Evolutionary conservation across 2,329 filamentous ascomycete genomes (phyloP).

Genomic region (Trichoderma endophyticum): DNA sequence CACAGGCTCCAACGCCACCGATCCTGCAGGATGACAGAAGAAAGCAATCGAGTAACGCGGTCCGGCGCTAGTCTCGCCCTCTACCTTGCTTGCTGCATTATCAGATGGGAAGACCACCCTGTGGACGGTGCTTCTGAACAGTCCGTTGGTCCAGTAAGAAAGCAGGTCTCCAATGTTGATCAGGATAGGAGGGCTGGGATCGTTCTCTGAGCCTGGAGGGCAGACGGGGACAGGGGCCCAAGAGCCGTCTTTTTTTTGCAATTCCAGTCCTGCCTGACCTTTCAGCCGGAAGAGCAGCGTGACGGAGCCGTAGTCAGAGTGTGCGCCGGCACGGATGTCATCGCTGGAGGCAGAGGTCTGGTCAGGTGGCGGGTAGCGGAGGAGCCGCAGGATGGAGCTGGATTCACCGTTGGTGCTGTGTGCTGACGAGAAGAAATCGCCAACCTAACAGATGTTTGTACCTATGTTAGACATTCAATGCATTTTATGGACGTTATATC

Average conservation of each 20-base stretch:
- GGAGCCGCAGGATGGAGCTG: conserved; percentile 62
- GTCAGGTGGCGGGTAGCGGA: conserved; percentile 64
- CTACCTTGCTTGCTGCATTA: conserved; percentile 25
- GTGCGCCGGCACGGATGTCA: conserved; percentile 84
- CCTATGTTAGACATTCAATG: neutral
- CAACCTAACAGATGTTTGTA: conserved; percentile 33
- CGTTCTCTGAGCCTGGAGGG: conserved; percentile 57
- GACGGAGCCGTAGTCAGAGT: conserved; percentile 78
- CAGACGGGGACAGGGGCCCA: conserved; percentile 67
- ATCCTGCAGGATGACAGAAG: conserved; percentile 63
- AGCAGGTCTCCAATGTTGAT: conserved; percentile 70
- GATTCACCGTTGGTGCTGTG: conserved; percentile 49
- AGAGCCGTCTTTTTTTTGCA: conserved; percentile 56
- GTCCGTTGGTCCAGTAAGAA: conserved; percentile 85
- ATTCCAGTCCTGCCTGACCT: conserved; percentile 82
- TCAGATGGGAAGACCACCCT: conserved; percentile 68
- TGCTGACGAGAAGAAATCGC: conserved; percentile 53
- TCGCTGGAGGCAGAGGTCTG: conserved; percentile 42
- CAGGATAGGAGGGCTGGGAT: conserved; percentile 69
- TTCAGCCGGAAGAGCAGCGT: conserved; percentile 81
- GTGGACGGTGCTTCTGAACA: conserved; percentile 85
- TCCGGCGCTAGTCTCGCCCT: conserved; percentile 47
- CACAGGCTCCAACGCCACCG: conserved; percentile 52
- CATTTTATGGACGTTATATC: neutral
- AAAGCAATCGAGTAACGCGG: conserved; percentile 65